Conservation (phyloP, 805 yeast genomes). For the Sungouiella thailandica region DNA sequence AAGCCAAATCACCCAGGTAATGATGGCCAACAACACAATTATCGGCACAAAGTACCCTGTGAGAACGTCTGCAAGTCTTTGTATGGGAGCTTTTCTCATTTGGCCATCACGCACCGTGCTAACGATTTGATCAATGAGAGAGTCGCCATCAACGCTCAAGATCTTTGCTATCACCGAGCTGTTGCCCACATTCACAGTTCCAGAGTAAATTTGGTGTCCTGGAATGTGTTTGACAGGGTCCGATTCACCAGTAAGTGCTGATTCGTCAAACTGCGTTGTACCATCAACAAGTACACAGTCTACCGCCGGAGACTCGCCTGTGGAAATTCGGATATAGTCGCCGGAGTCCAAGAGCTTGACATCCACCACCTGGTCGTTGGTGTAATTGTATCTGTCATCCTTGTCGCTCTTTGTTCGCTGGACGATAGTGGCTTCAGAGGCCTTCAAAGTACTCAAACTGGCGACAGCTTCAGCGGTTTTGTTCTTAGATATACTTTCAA, state of each 20-base stretch:
- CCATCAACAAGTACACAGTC: slow-evolving; percentile 51
- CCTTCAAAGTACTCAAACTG: slow-evolving; percentile 47
- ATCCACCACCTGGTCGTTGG: slow-evolving; percentile 30
- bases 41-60: slow-evolving; percentile 74
- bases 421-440: slow-evolving; percentile 42
- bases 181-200: slow-evolving; percentile 63
- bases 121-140: slow-evolving; percentile 66
- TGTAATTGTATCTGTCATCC: slow-evolving; percentile 8
- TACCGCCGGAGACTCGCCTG: slow-evolving; percentile 59
- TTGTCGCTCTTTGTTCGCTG: slow-evolving; percentile 19
- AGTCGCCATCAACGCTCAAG: slow-evolving; percentile 55
- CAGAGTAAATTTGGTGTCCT: slow-evolving; percentile 70
- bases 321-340: slow-evolving; percentile 42
- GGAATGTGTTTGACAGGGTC: slow-evolving; percentile 49
- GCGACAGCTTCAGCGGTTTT: slow-evolving; percentile 65
- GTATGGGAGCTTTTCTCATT: slow-evolving; percentile 67
- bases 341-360: slow-evolving; percentile 47
- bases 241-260: slow-evolving; percentile 60
- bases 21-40: slow-evolving; percentile 53
- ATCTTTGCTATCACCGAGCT: slow-evolving; percentile 50
- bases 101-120: slow-evolving; percentile 71
- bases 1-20: slow-evolving; percentile 70
- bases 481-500: slow-evolving; percentile 62
- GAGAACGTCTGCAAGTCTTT: slow-evolving; percentile 59
- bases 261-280: slow-evolving; percentile 49